Evolutionary conservation across 805 yeast genomes (phyloP).

Genomic region (Candida schatavii): DNA sequence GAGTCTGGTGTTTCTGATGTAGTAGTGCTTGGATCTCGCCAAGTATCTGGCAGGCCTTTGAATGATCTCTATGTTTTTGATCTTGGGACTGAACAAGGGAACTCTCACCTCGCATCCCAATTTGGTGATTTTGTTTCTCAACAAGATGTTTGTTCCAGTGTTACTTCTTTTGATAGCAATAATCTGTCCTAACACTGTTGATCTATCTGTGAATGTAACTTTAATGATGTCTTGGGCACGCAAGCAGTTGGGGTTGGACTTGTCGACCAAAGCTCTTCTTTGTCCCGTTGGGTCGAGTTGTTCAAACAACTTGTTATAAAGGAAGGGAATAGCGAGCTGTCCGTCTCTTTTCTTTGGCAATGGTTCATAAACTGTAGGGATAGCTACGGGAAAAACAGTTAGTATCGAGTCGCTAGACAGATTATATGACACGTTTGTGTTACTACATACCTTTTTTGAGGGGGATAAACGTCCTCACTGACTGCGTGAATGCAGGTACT

Average conservation of each 20-base stretch:
- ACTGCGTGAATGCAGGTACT: constrained; percentile 8
- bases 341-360: constrained; percentile 50
- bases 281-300: constrained; percentile 69
- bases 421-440: background rate
- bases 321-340: constrained; percentile 38
- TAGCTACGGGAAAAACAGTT: background rate
- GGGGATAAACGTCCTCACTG: constrained; percentile 18
- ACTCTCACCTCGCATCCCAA: constrained; percentile 84
- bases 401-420: too few relatives aligned
- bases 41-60: constrained; percentile 72
- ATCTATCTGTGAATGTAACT: constrained; percentile 65
- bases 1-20: constrained; percentile 74
- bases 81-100: constrained; percentile 75
- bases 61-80: constrained; percentile 73
- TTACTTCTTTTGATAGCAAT: constrained; percentile 72
- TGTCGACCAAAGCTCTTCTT: constrained; percentile 31
- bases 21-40: constrained; percentile 81
- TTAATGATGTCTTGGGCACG: constrained; percentile 82
- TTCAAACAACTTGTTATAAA: constrained; percentile 50
- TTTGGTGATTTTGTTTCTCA: constrained; percentile 79
- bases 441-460: constrained; percentile 11
- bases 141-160: constrained; percentile 68
- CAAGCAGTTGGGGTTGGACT: constrained; percentile 42
- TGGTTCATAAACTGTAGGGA: constrained; percentile 48
- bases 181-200: constrained; percentile 74